phyloP scores from a whole-genome alignment of 228 moss, liverwort and hornwort genomes.

The Sphagnum magellanicum region DNA sequence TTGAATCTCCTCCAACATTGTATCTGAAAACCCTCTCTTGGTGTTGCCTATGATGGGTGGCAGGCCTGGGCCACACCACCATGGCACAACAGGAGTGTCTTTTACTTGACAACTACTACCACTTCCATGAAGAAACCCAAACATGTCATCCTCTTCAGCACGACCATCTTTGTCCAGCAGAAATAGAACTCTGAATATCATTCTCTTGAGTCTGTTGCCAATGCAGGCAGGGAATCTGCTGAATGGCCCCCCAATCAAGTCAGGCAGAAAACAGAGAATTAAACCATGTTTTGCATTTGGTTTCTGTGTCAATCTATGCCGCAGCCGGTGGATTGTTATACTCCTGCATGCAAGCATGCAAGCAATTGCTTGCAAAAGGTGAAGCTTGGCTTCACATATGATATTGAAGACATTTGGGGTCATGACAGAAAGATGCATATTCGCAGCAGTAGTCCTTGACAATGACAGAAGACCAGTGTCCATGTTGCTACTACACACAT shows the following conservation, averaged over 20 bases:
- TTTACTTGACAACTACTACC: constrained; percentile 2
- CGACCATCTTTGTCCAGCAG: constrained; percentile 25
- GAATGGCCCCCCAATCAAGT: constrained; percentile 47
- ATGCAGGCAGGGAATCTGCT: constrained; percentile 13
- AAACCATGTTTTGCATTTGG: constrained; percentile 13
- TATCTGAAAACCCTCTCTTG: constrained; percentile 14
- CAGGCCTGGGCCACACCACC: constrained; percentile 21
- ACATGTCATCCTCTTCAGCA: neutral
- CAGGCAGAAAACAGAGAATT: constrained; percentile 42
- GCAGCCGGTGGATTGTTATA: constrained; percentile 10
- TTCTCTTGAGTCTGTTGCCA: constrained; percentile 21
- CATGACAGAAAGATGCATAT: neutral
- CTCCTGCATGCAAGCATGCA: constrained; percentile 43
- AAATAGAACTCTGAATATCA: constrained; percentile 41
- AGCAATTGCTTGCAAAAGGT: constrained; percentile 38
- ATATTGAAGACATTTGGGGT: constrained; percentile 14
- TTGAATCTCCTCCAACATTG: constrained; percentile 40
- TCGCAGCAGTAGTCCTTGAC: neutral
- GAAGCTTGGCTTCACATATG: constrained; percentile 37
- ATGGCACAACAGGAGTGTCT: constrained; percentile 9
- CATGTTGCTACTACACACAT: neutral
- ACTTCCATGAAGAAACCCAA: neutral
- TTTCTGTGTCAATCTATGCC: constrained; percentile 15
- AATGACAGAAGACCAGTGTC: neutral
- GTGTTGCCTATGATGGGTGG: neutral